Percentiles rank a stretch among this genome's conserved stretches.
Evolutionary conservation across 768 basidiomycete genomes (phyloP).

Genomic region (Boletellus emodensis): DNA sequence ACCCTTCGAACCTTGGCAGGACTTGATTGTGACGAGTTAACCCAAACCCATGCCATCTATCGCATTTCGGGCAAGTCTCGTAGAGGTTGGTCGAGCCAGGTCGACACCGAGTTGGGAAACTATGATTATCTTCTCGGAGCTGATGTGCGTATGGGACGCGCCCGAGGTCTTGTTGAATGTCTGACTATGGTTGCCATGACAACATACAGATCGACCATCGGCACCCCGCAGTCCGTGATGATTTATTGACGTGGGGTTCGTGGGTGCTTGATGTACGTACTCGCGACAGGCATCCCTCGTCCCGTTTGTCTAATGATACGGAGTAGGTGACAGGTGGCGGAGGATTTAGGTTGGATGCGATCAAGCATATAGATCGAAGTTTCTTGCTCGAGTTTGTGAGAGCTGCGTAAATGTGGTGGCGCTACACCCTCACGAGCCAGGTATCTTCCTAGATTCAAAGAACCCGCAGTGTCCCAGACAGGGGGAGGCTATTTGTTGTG

Average conservation of each 20-base stretch:
- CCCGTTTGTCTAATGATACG: background rate
- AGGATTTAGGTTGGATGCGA: constrained; percentile 87
- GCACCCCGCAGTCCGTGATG: constrained; percentile 74
- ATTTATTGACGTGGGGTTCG: constrained; percentile 70
- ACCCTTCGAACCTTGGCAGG: constrained; percentile 39
- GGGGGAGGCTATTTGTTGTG: constrained; percentile 55
- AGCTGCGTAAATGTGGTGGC: background rate
- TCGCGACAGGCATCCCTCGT: background rate
- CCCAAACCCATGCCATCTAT: constrained; percentile 61
- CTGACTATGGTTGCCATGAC: constrained; percentile 10
- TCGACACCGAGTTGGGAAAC: constrained; percentile 83
- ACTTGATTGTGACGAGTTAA: constrained; percentile 78
- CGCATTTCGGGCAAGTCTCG: constrained; percentile 63
- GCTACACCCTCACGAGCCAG: background rate
- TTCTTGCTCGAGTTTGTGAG: constrained; percentile 71
- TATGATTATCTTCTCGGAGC: constrained; percentile 79
- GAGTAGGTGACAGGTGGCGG: constrained; percentile 59
- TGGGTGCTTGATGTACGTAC: constrained; percentile 64
- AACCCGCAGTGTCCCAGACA: constrained; percentile 42
- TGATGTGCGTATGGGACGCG: constrained; percentile 45
- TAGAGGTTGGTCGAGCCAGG: constrained; percentile 77
- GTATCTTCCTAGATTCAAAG: constrained; percentile 44
- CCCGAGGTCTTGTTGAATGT: background rate
- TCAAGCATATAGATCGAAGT: constrained; percentile 79
- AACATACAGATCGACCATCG: constrained; percentile 69